Conservation (phyloP, 106 monocot genomes). For the Triglochin maritima region DNA sequence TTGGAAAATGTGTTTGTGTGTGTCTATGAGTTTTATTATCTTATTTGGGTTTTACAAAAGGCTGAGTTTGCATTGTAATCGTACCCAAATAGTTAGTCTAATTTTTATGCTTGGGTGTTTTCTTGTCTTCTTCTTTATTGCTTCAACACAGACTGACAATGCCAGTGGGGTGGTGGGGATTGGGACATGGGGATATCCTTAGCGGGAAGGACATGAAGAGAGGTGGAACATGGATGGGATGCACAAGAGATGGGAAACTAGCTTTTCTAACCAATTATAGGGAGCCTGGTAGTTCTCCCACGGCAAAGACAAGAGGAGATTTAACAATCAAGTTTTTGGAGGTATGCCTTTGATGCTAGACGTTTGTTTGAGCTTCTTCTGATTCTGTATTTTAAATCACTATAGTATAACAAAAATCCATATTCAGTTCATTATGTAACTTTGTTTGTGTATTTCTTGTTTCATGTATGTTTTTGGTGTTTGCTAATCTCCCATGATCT, state of each 20-base stretch:
- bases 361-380: neutral
- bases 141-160: slow-evolving; percentile 30
- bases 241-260: slow-evolving; percentile 39
- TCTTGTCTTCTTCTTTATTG: neutral
- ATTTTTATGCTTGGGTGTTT: neutral
- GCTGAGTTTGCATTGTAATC: neutral
- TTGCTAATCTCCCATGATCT: too few species aligned
- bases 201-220: slow-evolving; percentile 43
- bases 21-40: too few species aligned
- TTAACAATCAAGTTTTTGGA: slow-evolving; percentile 61
- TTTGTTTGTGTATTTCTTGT: too few species aligned
- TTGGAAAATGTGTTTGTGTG: too few species aligned
- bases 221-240: slow-evolving; percentile 70
- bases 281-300: slow-evolving; percentile 14
- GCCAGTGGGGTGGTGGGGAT: slow-evolving; percentile 49
- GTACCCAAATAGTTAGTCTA: neutral
- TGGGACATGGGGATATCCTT: slow-evolving; percentile 24
- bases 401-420: neutral
- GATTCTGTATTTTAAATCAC: neutral
- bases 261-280: slow-evolving; percentile 52
- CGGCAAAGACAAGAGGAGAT: slow-evolving; percentile 57
- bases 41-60: neutral
- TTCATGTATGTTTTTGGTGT: too few species aligned
- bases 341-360: slow-evolving; percentile 26
- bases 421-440: neutral